These are phyloP conservation scores for Hemileccinum impolitum DNA, from an alignment of 768 basidiomycete genomes.

Conservation along the genomic window DNA sequence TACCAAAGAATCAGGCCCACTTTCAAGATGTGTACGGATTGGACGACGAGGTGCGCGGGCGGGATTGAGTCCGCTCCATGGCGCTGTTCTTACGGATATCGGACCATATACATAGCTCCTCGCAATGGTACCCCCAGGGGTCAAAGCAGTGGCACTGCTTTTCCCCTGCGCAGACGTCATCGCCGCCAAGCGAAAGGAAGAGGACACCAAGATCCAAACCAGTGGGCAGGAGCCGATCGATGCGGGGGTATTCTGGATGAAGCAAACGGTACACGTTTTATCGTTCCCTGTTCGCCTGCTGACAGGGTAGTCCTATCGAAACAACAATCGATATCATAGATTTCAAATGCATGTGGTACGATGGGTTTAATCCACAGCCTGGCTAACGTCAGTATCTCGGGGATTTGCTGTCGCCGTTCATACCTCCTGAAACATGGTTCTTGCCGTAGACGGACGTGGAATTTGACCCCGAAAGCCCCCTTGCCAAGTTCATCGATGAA, in stretches of 20 bases:
- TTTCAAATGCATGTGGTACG: conserved; percentile 83
- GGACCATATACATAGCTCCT: conserved; percentile 51
- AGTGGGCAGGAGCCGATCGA: conserved; percentile 50
- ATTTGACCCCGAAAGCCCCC: conserved; percentile 52
- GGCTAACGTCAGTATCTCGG: conserved; percentile 57
- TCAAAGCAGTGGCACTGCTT: conserved; percentile 80
- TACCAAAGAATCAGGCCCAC: conserved; percentile 44
- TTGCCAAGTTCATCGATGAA: conserved; percentile 63
- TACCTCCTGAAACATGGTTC: neutral
- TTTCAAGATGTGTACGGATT: conserved; percentile 76
- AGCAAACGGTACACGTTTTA: conserved; percentile 66
- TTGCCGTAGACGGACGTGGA: conserved; percentile 50
- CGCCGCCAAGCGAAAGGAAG: conserved; percentile 49
- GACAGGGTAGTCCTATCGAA: neutral
- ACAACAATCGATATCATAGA: conserved; percentile 32
- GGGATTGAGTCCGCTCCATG: neutral
- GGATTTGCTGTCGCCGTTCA: conserved; percentile 3
- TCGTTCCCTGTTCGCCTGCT: neutral
- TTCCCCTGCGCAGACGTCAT: conserved; percentile 67
- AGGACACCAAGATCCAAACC: conserved; percentile 53
- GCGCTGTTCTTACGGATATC: neutral
- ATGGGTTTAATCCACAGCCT: conserved; percentile 84
- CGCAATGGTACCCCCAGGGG: conserved; percentile 63
- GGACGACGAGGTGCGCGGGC: conserved; percentile 53
- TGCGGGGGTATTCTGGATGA: conserved; percentile 77